Conservation (phyloP, 768 basidiomycete species). For the Auricularia sp. region DNA sequence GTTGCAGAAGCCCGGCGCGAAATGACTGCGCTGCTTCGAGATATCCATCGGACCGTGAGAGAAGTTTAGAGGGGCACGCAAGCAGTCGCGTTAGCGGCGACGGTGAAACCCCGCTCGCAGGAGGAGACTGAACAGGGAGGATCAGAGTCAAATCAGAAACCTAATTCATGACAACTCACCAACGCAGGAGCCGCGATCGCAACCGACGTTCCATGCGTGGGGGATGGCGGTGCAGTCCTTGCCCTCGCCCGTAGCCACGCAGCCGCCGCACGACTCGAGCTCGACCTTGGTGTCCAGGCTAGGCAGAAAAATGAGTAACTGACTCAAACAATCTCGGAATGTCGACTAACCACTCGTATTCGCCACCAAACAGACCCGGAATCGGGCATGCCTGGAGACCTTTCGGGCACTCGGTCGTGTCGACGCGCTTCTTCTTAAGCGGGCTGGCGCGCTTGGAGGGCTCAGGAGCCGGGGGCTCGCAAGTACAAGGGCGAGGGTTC, state of each 20-base stretch:
- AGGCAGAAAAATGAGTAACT: background rate
- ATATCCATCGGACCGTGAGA: slow-evolving; percentile 16
- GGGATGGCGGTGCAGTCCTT: slow-evolving; percentile 62
- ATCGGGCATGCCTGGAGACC: slow-evolving; percentile 51
- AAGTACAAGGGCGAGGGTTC: slow-evolving; percentile 33
- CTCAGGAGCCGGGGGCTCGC: slow-evolving; percentile 28
- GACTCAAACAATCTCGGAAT: background rate
- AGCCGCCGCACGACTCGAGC: slow-evolving; percentile 70
- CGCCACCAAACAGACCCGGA: slow-evolving; percentile 26
- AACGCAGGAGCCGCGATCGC: slow-evolving; percentile 42
- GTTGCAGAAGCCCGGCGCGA: too few relatives aligned
- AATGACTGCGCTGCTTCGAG: slow-evolving; percentile 4
- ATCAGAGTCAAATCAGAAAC: slow-evolving; percentile 5
- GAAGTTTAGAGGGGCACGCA: slow-evolving; percentile 29
- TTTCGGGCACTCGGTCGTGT: slow-evolving; percentile 37
- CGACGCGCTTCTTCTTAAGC: slow-evolving; percentile 1
- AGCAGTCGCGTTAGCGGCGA: slow-evolving; percentile 31
- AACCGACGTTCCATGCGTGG: slow-evolving; percentile 63
- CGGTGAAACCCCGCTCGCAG: slow-evolving; percentile 40
- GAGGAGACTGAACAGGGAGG: slow-evolving; percentile 32
- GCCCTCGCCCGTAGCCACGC: slow-evolving; percentile 50
- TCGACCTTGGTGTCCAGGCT: slow-evolving; percentile 50
- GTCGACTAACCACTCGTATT: slow-evolving; percentile 41
- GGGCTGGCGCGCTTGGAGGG: slow-evolving; percentile 24
- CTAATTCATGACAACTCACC: slow-evolving; percentile 29